A percentile compares a stretch with the other conserved stretches of the same genome.
These are phyloP conservation scores for Thymus quinquecostatus DNA, from an alignment of 257 asterid species.

Conservation along the genomic window DNA sequence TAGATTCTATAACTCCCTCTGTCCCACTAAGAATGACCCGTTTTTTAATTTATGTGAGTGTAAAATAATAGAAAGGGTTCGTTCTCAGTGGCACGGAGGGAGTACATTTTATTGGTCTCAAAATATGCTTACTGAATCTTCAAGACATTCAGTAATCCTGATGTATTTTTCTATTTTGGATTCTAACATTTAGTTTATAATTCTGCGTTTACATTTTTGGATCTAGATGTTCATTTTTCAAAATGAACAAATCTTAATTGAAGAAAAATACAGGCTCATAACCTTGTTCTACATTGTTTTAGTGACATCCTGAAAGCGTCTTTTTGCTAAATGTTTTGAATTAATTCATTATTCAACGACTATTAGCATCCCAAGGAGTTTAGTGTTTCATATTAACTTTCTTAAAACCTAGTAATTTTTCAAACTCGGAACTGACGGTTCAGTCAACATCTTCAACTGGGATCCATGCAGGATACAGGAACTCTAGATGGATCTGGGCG, in stretches of 20 bases:
- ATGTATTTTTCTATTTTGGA: conserved; percentile 1
- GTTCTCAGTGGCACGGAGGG: too few relatives aligned
- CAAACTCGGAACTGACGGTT: not conserved
- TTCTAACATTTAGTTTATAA: not conserved
- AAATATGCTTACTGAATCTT: conserved; percentile 14
- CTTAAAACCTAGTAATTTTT: not conserved
- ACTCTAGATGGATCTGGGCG: conserved; percentile 37
- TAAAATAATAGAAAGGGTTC: too few relatives aligned
- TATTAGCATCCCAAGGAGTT: not conserved
- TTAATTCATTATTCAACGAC: too few relatives aligned
- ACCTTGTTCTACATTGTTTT: not conserved
- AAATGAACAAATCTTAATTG: conserved; percentile 1
- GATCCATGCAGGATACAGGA: conserved; percentile 52
- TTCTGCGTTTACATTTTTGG: conserved; percentile 3
- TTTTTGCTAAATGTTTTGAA: not conserved
- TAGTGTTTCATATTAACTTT: not conserved
- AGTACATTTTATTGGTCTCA: not conserved
- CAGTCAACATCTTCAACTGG: not conserved
- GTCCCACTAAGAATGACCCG: too few relatives aligned
- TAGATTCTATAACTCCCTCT: too few relatives aligned
- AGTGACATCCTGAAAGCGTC: not conserved
- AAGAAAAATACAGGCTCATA: not conserved
- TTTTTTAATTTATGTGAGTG: too few relatives aligned
- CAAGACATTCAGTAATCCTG: not conserved
- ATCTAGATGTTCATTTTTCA: not conserved